Evolutionary conservation across 768 basidiomycete species (phyloP).

Genomic region (Xerocomellus intermedius): DNA sequence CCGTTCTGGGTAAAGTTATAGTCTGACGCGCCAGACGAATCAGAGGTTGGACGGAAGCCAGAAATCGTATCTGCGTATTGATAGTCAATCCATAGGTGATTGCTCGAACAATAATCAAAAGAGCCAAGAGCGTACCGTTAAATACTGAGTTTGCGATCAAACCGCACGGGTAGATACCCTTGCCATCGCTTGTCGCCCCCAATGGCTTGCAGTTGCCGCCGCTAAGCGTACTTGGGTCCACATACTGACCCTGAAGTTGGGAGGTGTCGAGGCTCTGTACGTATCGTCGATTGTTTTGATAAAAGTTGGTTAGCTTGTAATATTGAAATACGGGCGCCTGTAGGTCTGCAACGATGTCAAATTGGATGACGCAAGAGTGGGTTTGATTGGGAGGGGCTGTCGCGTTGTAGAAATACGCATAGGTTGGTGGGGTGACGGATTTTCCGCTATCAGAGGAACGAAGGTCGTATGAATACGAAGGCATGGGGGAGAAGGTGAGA

Average conservation of each 20-base stretch:
- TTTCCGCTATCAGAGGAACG: conserved; percentile 55
- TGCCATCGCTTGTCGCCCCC: conserved; percentile 46
- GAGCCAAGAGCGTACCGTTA: conserved; percentile 61
- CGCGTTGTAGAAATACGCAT: conserved; percentile 66
- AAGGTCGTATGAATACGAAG: conserved; percentile 64
- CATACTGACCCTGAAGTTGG: conserved; percentile 77
- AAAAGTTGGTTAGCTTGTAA: conserved; percentile 96
- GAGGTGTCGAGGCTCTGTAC: conserved; percentile 85
- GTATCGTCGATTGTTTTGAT: conserved; percentile 97
- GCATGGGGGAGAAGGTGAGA: conserved; percentile 50
- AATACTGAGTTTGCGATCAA: conserved; percentile 96
- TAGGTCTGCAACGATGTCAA: conserved; percentile 79
- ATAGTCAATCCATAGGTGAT: neutral
- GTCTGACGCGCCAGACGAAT: conserved; percentile 40
- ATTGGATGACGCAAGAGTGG: conserved; percentile 74
- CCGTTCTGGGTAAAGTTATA: conserved; percentile 76
- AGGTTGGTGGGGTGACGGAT: conserved; percentile 56
- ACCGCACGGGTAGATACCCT: conserved; percentile 89
- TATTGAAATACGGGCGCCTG: conserved; percentile 80
- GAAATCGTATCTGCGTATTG: conserved; percentile 71
- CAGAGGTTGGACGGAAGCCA: conserved; percentile 48
- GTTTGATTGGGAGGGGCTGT: conserved; percentile 43
- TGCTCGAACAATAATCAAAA: neutral
- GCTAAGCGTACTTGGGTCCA: conserved; percentile 48
- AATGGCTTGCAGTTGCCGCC: conserved; percentile 88